These are phyloP conservation scores for Trypanosoma conorhini DNA, from an alignment of 208 protist species.

Conservation along the genomic window DNA sequence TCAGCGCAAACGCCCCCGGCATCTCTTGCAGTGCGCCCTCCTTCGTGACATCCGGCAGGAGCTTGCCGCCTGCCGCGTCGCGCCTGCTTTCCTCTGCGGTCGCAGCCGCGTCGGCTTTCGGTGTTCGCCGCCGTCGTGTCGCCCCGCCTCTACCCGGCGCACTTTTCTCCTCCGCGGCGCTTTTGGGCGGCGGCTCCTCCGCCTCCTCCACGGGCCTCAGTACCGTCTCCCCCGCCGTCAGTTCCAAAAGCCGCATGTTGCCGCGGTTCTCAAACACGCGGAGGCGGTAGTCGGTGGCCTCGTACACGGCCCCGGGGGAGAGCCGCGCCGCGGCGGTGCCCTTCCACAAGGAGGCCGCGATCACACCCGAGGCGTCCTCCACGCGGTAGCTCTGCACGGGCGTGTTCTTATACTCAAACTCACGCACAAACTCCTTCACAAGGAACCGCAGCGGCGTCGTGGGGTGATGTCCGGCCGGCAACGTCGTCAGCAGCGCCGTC, in stretches of 20 bases:
- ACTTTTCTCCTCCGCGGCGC: not conserved
- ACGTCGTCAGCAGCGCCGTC: slow-evolving; percentile 14
- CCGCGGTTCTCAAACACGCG: slow-evolving; percentile 56
- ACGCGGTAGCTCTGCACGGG: slow-evolving; percentile 83
- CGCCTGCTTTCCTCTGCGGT: not conserved
- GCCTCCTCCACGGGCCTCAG: slow-evolving; percentile 5
- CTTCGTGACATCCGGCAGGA: not conserved
- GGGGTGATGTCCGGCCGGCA: slow-evolving; percentile 11
- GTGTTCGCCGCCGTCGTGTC: not conserved
- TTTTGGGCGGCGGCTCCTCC: not conserved
- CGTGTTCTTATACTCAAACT: slow-evolving; percentile 60
- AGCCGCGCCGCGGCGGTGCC: slow-evolving; percentile 25
- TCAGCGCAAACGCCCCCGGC: slow-evolving; percentile 53
- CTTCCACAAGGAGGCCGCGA: slow-evolving; percentile 66
- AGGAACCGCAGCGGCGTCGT: slow-evolving; percentile 47
- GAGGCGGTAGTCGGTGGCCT: slow-evolving; percentile 49
- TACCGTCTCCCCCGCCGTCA: slow-evolving; percentile 29
- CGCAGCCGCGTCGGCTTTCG: not conserved
- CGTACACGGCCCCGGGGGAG: slow-evolving; percentile 48
- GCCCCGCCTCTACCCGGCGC: not conserved
- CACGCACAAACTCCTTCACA: slow-evolving; percentile 57
- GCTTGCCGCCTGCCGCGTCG: not conserved
- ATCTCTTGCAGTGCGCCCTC: not conserved
- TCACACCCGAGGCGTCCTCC: slow-evolving; percentile 69
- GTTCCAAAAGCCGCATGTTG: slow-evolving; percentile 68